These are phyloP conservation scores for Penicillium sp. DNA, from an alignment of 2,329 filamentous ascomycete genomes.

Conservation along the genomic window DNA sequence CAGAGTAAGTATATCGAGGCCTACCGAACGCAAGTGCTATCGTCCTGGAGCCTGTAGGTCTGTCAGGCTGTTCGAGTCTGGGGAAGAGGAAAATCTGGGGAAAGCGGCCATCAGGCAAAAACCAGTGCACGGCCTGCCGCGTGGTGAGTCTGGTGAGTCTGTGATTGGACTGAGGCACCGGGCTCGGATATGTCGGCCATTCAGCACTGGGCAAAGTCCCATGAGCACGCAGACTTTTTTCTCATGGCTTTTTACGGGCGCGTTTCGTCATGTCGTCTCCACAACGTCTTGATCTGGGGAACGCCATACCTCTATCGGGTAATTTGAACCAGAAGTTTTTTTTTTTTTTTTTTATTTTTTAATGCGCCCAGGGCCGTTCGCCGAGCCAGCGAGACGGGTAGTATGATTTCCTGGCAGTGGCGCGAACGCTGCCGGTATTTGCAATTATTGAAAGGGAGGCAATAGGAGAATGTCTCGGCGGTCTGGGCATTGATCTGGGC, in stretches of 20 bases:
- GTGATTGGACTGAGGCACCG: conserved; percentile 20
- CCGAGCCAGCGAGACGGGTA: background rate
- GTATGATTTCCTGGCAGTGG: background rate
- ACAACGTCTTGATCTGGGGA: conserved; percentile 14
- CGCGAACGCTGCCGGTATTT: background rate
- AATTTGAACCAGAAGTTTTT: background rate
- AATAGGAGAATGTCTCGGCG: conserved; percentile 4
- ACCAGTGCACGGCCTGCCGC: background rate
- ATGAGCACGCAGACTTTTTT: conserved; percentile 15
- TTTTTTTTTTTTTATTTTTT: no score
- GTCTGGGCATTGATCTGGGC: conserved; percentile 17
- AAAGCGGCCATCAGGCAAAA: conserved; percentile 11
- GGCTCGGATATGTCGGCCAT: conserved; percentile 25
- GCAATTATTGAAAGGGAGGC: conserved; percentile 1
- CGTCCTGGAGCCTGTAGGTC: background rate
- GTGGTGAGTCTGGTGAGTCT: background rate
- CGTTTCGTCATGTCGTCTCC: conserved; percentile 4
- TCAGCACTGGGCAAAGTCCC: conserved; percentile 11
- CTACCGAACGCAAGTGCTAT: background rate
- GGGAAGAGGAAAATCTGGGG: conserved; percentile 33
- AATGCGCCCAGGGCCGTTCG: background rate
- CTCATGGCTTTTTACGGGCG: background rate
- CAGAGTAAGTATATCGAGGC: background rate
- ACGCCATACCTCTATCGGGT: conserved; percentile 13
- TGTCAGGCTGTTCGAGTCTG: conserved; percentile 13